A percentile compares a stretch with the other conserved stretches of the same genome.
phyloP scores from a whole-genome alignment of 2,329 filamentous ascomycete genomes.

The Monosporascus sp. region DNA sequence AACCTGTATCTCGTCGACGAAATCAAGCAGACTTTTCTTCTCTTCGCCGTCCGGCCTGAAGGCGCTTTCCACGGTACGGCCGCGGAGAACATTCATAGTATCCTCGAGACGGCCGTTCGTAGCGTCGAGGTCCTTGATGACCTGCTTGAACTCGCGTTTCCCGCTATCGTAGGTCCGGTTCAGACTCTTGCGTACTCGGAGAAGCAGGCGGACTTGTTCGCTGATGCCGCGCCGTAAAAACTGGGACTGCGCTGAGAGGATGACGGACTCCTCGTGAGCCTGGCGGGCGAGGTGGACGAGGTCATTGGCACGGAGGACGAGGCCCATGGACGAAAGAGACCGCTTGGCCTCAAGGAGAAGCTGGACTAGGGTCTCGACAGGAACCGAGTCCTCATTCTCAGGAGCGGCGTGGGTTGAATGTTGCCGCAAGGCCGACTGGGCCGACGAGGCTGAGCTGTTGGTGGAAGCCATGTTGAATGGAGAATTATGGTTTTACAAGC shows the following conservation, averaged over 20 bases:
- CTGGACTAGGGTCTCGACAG: slow-evolving; percentile 73
- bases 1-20: slow-evolving; percentile 69
- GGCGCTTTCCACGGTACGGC: slow-evolving; percentile 57
- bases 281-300: slow-evolving; percentile 71
- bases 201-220: slow-evolving; percentile 49
- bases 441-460: slow-evolving; percentile 17
- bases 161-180: slow-evolving; percentile 52
- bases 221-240: slow-evolving; percentile 61
- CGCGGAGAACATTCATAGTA: slow-evolving; percentile 60
- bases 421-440: slow-evolving; percentile 14
- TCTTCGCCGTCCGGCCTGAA: slow-evolving; percentile 56
- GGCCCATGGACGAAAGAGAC: slow-evolving; percentile 75
- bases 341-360: slow-evolving; percentile 84
- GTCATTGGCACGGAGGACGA: slow-evolving; percentile 81
- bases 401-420: slow-evolving; percentile 25
- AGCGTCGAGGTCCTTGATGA: slow-evolving; percentile 61
- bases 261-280: slow-evolving; percentile 72
- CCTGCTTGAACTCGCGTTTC: slow-evolving; percentile 54
- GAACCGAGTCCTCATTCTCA: slow-evolving; percentile 33
- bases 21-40: slow-evolving; percentile 64
- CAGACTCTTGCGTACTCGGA: slow-evolving; percentile 46
- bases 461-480: slow-evolving; percentile 20
- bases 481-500: not conserved
- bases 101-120: slow-evolving; percentile 59
- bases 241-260: slow-evolving; percentile 64